Evolutionary conservation across 768 basidiomycete genomes (phyloP).

Genomic region (Auriculariales sp.): DNA sequence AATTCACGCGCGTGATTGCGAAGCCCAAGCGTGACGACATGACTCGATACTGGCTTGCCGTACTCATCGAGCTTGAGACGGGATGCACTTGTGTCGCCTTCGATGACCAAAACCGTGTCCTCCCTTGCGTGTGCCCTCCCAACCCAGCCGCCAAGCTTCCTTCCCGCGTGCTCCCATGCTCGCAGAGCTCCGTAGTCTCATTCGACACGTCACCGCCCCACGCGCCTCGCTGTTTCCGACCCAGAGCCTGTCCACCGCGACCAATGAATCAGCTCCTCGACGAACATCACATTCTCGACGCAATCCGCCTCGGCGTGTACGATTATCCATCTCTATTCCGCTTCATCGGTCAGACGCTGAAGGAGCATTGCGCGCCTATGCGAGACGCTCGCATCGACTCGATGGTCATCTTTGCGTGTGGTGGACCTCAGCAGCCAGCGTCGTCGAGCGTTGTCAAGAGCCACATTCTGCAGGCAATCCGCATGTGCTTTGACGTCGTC

Average conservation of each 20-base stretch:
- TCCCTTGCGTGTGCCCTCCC: slow-evolving; percentile 24
- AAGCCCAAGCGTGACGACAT: slow-evolving; percentile 56
- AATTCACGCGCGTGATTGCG: slow-evolving; percentile 66
- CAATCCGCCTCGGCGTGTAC: slow-evolving; percentile 61
- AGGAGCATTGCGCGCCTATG: slow-evolving; percentile 90
- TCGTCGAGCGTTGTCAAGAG: background rate
- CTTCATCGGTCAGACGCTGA: slow-evolving; percentile 67
- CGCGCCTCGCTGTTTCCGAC: slow-evolving; percentile 20
- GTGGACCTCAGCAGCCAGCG: background rate
- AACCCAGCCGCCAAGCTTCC: too few relatives aligned
- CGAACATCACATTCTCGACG: slow-evolving; percentile 67
- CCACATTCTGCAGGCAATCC: slow-evolving; percentile 31
- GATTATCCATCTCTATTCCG: slow-evolving; percentile 67
- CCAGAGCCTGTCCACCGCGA: too few relatives aligned
- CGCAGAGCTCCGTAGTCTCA: slow-evolving; percentile 63
- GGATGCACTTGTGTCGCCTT: slow-evolving; percentile 80
- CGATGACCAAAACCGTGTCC: slow-evolving; percentile 37
- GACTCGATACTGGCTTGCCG: slow-evolving; percentile 76
- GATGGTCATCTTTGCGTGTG: slow-evolving; percentile 55
- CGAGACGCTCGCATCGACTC: slow-evolving; percentile 69
- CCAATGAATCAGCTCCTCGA: slow-evolving; percentile 69
- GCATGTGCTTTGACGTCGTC: slow-evolving; percentile 77
- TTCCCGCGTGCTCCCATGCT: slow-evolving; percentile 59
- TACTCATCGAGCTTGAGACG: slow-evolving; percentile 62
- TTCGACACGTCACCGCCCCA: slow-evolving; percentile 75